phyloP scores from a whole-genome alignment of 1,284 basidiomycete species.

The Pseudozyma tsukubaensis region DNA sequence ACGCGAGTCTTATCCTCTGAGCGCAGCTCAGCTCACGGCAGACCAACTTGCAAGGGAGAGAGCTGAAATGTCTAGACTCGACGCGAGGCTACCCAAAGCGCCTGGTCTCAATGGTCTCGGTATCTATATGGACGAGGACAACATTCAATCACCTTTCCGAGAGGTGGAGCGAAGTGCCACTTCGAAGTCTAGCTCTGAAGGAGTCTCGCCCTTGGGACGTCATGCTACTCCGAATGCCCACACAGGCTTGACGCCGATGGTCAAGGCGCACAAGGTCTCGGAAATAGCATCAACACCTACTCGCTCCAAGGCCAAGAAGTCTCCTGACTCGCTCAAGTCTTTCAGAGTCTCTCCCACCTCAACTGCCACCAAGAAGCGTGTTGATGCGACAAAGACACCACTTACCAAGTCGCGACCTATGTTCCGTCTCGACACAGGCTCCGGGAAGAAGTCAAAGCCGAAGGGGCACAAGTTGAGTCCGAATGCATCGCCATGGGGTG shows the following conservation, averaged over 20 bases:
- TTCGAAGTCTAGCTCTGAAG: background rate
- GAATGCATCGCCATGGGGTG: slow-evolving; percentile 40
- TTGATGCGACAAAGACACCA: slow-evolving; percentile 28
- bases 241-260: slow-evolving; percentile 46
- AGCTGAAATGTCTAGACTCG: slow-evolving; percentile 19
- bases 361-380: slow-evolving; percentile 19
- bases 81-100: slow-evolving; percentile 17
- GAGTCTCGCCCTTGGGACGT: background rate
- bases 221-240: background rate
- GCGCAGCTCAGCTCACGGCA: background rate
- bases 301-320: slow-evolving; percentile 19
- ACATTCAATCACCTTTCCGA: slow-evolving; percentile 30
- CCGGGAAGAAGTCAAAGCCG: slow-evolving; percentile 35
- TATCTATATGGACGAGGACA: slow-evolving; percentile 32
- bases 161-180: background rate
- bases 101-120: slow-evolving; percentile 35
- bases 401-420: slow-evolving; percentile 43
- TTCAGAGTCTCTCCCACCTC: slow-evolving; percentile 12
- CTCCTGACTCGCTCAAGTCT: slow-evolving; percentile 12
- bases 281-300: slow-evolving; percentile 30
- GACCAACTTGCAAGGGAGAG: slow-evolving; percentile 14
- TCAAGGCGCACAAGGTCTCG: slow-evolving; percentile 32
- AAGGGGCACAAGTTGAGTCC: slow-evolving; percentile 46
- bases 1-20: background rate
- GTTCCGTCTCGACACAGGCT: slow-evolving; percentile 48